A percentile compares a stretch with the other conserved stretches of the same genome.
Evolutionary conservation across 2,329 filamentous ascomycete species (phyloP).

Genomic region (Purpureocillium lavendulum): DNA sequence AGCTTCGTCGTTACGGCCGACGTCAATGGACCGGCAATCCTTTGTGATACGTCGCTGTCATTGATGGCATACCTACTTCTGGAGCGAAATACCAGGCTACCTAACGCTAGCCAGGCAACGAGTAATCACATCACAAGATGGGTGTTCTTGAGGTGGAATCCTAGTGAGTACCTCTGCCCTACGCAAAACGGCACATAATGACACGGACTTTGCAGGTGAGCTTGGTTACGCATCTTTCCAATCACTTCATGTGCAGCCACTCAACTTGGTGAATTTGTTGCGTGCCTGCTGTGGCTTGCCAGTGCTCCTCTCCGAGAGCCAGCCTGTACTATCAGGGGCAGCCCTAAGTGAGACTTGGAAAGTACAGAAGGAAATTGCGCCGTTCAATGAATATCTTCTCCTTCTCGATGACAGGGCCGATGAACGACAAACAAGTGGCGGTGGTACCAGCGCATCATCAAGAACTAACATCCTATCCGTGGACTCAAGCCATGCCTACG

Average conservation of each 20-base stretch:
- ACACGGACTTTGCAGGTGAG: constrained; percentile 43
- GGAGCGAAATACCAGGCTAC: constrained; percentile 57
- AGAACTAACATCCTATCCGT: constrained; percentile 12
- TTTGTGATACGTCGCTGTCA: constrained; percentile 71
- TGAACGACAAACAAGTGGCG: neutral
- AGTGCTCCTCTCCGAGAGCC: constrained; percentile 18
- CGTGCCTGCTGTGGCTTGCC: constrained; percentile 54
- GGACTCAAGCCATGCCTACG: constrained; percentile 24
- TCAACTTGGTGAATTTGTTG: constrained; percentile 62
- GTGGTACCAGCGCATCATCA: constrained; percentile 3
- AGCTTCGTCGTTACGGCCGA: constrained; percentile 69
- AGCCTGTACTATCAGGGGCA: constrained; percentile 34
- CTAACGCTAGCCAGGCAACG: constrained; percentile 58
- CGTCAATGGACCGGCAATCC: constrained; percentile 66
- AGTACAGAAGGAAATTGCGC: constrained; percentile 30
- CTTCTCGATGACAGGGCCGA: constrained; percentile 30
- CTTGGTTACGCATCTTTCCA: constrained; percentile 56
- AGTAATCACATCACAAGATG: constrained; percentile 70
- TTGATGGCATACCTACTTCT: constrained; percentile 65
- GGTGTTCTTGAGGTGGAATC: constrained; percentile 75
- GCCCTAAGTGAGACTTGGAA: constrained; percentile 40
- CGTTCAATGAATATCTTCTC: constrained; percentile 45
- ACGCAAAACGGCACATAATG: neutral
- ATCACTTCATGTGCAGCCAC: constrained; percentile 53
- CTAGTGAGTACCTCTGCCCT: constrained; percentile 46